Evolutionary conservation across 768 basidiomycete genomes (phyloP), one percentile per base, ranked within the genome.

Genomic region (Tricholoma flavovirens): DNA sequence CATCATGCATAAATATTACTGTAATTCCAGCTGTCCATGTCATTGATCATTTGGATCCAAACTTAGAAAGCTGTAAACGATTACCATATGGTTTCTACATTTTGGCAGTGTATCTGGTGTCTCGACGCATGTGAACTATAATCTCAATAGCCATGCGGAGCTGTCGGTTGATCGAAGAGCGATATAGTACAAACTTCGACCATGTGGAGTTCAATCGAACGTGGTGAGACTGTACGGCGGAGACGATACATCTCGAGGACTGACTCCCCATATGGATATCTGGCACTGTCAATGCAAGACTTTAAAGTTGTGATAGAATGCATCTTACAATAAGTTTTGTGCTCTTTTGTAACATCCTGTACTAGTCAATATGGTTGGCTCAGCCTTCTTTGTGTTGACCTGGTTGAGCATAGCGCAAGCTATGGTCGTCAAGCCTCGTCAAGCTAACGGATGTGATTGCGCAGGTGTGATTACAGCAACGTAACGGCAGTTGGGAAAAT

Each of bases 391-490:
- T 38, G 29, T 64, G 45, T 26, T 53, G 12, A 54, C 55, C 38
- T 54, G 51, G n/a, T 46, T 62, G n/a, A 35, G 48, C 35, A 36
- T 53, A 29, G 57, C 33, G 12, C 58, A 66, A 49, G 62, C 62
- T 24, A 35, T 60, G 49, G 56, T 60, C 19, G 43, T 60, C 17
- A 48, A 61, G 46, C 64, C n/a, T n/a, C n/a, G 63, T 22, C 66
- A 64, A 49, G 56, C 60, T 4, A 55, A 51, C 12, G 62, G 64
- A 10, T 67, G 67, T 46, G 57, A 50, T 21, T 68, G 67, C 50
- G 64, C 62, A 54, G 66, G 66, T 67, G 11, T 50, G 53, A 26
- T 15, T 30, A 17, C n/a, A n/a, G n/a, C n/a, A n/a, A 35, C 14
- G 14, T 19, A 54, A 56, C 40, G 11, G 29, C 14, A 22, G 10